These are phyloP conservation scores for Trichoderma sp. DNA, from an alignment of 2,329 filamentous ascomycete species.

Conservation along the genomic window DNA sequence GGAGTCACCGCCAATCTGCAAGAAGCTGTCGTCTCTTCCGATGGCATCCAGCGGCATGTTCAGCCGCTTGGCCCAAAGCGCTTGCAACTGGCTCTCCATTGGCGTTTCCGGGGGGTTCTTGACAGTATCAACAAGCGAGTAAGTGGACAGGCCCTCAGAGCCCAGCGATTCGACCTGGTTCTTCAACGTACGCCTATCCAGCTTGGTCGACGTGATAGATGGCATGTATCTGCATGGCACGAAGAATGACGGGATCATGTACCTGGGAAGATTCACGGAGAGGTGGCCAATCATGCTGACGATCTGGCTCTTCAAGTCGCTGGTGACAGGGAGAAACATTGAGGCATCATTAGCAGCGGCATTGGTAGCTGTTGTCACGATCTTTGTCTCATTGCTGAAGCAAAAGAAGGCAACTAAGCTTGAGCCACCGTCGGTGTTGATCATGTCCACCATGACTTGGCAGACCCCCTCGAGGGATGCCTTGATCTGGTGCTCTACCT, in stretches of 20 bases:
- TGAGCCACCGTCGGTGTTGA: constrained; percentile 3
- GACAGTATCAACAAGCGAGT: constrained; percentile 9
- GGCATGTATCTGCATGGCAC: constrained; percentile 26
- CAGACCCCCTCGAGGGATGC: neutral
- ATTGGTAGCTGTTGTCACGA: neutral
- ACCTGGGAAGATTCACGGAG: constrained; percentile 3
- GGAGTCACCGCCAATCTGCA: constrained; percentile 28
- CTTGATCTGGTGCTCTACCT: constrained; percentile 24
- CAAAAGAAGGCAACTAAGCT: constrained; percentile 23
- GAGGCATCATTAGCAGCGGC: neutral
- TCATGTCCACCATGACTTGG: constrained; percentile 21
- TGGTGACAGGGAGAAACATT: constrained; percentile 4
- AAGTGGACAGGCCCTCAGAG: neutral
- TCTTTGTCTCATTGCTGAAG: neutral
- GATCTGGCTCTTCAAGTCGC: constrained; percentile 5
- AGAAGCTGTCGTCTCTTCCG: constrained; percentile 27
- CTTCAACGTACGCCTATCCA: constrained; percentile 12
- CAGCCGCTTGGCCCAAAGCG: constrained; percentile 22
- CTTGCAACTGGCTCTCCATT: constrained; percentile 21
- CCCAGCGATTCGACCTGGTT: neutral
- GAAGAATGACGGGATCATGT: constrained; percentile 23
- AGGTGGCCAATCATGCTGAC: constrained; percentile 11
- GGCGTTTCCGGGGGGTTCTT: constrained; percentile 11
- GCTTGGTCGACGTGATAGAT: constrained; percentile 7
- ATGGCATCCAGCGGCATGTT: constrained; percentile 20